These are phyloP conservation scores for Penicillium silybi DNA, from an alignment of 495 filamentous ascomycete genomes.

Conservation along the genomic window DNA sequence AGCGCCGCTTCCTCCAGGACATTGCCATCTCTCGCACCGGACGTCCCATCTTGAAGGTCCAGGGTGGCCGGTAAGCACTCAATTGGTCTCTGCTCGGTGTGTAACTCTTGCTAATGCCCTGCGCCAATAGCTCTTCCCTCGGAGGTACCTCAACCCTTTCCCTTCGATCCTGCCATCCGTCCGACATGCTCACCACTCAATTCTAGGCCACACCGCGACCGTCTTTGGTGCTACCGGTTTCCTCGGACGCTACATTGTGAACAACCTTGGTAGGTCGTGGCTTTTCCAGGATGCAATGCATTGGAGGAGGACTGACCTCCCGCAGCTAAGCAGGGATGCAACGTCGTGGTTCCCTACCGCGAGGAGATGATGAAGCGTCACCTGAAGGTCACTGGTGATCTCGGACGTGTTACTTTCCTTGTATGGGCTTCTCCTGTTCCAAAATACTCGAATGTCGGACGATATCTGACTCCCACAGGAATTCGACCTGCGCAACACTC, in stretches of 20 bases:
- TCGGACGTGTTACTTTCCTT: conserved; percentile 82
- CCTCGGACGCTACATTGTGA: conserved; percentile 95
- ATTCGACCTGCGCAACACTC: conserved; percentile 91
- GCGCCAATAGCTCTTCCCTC: conserved; percentile 62
- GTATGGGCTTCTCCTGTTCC: conserved; percentile 38
- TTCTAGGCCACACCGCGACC: conserved; percentile 84
- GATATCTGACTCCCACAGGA: conserved; percentile 54
- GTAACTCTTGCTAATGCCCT: conserved; percentile 21
- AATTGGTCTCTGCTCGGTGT: conserved; percentile 8
- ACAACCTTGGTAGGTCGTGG: conserved; percentile 71
- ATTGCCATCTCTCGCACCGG: conserved; percentile 81
- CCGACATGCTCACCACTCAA: conserved; percentile 23
- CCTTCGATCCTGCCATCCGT: conserved; percentile 16
- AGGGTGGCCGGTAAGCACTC: conserved; percentile 72
- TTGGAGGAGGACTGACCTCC: conserved; percentile 28
- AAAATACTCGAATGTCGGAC: conserved; percentile 1
- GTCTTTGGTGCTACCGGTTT: conserved; percentile 98
- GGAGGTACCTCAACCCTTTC: conserved; percentile 59
- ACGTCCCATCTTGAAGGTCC: conserved; percentile 76
- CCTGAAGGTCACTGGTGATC: conserved; percentile 89
- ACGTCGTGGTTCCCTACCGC: conserved; percentile 86
- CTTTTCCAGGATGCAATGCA: conserved; percentile 2
- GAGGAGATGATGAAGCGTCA: conserved; percentile 98
- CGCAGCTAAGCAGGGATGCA: conserved; percentile 84
- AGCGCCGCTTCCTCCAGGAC: conserved; percentile 65